Conservation (phyloP, 2,329 filamentous ascomycete genomes). For the Xylaria sp. region DNA sequence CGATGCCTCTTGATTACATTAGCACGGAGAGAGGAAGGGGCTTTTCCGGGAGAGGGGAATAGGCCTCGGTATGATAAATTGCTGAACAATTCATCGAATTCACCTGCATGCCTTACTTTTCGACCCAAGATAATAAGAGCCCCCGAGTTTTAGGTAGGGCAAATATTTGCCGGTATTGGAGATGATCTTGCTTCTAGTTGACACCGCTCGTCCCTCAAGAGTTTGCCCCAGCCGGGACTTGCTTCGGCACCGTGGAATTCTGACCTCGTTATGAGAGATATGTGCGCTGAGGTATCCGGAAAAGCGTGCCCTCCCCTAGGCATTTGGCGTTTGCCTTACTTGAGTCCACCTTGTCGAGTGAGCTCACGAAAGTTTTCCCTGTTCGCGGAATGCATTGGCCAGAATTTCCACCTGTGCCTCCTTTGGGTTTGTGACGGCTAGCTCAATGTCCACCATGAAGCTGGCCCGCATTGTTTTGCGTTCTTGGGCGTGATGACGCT, state of each 20-base stretch:
- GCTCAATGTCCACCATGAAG: slow-evolving; percentile 26
- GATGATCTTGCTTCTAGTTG: too few species aligned
- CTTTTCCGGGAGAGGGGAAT: too few species aligned
- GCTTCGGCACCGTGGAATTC: not conserved
- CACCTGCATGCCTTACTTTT: too few species aligned
- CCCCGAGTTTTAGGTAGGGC: too few species aligned
- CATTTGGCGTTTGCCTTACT: slow-evolving; percentile 20
- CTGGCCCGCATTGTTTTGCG: slow-evolving; percentile 15
- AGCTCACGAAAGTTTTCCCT: slow-evolving; percentile 25
- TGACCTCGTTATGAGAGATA: slow-evolving; percentile 14
- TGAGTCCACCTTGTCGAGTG: slow-evolving; percentile 19
- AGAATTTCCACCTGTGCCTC: slow-evolving; percentile 23
- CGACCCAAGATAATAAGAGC: too few species aligned
- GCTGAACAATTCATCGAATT: too few species aligned
- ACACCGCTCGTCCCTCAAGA: too few species aligned
- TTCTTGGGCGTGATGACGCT: slow-evolving; percentile 16
- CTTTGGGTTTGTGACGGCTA: slow-evolving; percentile 24
- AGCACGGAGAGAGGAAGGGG: too few species aligned
- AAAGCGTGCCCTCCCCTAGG: slow-evolving; percentile 5
- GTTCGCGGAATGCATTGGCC: slow-evolving; percentile 23
- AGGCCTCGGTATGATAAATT: too few species aligned
- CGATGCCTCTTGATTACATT: too few species aligned
- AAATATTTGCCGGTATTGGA: too few species aligned
- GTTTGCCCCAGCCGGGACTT: too few species aligned
- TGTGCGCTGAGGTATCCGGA: slow-evolving; percentile 1